Evolutionary conservation across 2,329 filamentous ascomycete genomes (phyloP).

Genomic region (Akanthomyces muscarius): DNA sequence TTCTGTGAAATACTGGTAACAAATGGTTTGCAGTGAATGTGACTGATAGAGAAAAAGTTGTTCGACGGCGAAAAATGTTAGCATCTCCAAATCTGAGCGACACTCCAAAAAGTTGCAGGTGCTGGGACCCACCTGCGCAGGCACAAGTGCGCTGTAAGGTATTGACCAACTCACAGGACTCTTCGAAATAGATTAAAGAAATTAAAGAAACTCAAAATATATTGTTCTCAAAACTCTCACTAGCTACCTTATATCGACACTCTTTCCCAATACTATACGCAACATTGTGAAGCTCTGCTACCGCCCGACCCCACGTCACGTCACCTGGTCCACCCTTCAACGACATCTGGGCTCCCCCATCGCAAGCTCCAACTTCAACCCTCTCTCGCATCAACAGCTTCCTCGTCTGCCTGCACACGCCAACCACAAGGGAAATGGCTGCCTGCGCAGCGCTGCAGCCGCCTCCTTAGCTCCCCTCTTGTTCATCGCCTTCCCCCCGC

Average conservation of each 20-base stretch:
- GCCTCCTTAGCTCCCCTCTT: conserved; percentile 4
- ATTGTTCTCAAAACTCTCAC: too few relatives aligned
- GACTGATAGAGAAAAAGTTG: not conserved
- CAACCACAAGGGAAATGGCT: conserved; percentile 23
- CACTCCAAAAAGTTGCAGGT: too few relatives aligned
- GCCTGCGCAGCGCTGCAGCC: conserved; percentile 22
- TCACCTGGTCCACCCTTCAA: conserved; percentile 10
- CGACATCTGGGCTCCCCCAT: not conserved
- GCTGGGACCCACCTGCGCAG: too few relatives aligned
- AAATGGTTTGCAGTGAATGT: not conserved
- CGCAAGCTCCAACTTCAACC: not conserved
- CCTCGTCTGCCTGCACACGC: conserved; percentile 6
- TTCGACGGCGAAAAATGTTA: not conserved
- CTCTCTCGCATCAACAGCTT: not conserved
- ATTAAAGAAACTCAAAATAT: not conserved
- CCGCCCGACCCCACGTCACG: conserved; percentile 3
- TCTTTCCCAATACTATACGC: too few relatives aligned
- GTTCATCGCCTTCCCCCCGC: not conserved
- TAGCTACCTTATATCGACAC: too few relatives aligned
- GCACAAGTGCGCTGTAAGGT: too few relatives aligned
- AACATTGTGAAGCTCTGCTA: not conserved
- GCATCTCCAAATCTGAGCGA: too few relatives aligned
- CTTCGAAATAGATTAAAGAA: not conserved
- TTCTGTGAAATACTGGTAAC: not conserved
- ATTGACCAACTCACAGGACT: not conserved